Evolutionary conservation across 2,329 filamentous ascomycete species (phyloP).

Genomic region (Colletotrichum theobromicola): DNA sequence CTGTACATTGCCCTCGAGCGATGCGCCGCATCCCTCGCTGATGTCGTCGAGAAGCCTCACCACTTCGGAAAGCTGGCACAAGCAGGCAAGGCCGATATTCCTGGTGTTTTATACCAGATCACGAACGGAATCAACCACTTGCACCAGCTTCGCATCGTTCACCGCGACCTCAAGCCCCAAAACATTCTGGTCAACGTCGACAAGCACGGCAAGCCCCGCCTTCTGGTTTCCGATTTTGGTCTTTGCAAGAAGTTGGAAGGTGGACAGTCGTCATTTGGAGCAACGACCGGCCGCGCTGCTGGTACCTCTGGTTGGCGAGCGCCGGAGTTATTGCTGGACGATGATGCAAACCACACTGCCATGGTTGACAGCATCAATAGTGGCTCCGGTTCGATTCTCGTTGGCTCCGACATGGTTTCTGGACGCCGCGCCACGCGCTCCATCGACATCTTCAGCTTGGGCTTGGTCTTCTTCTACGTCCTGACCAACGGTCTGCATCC

Average conservation of each 20-base stretch:
- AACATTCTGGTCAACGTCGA: slow-evolving; percentile 89
- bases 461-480: slow-evolving; percentile 99
- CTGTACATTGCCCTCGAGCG: slow-evolving; percentile 95
- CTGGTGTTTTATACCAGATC: slow-evolving; percentile 84
- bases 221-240: slow-evolving; percentile 97
- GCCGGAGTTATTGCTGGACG: slow-evolving; percentile 86
- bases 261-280: slow-evolving; percentile 91
- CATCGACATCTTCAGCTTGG: slow-evolving; percentile 96
- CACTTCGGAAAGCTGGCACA: slow-evolving; percentile 72
- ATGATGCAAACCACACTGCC: slow-evolving; percentile 64
- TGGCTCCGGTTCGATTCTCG: slow-evolving; percentile 63
- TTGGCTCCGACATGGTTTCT: slow-evolving; percentile 61
- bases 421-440: slow-evolving; percentile 88
- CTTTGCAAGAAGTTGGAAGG: slow-evolving; percentile 97
- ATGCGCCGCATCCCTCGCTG: slow-evolving; percentile 91
- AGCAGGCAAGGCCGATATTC: slow-evolving; percentile 76
- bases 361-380: slow-evolving; percentile 63
- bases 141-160: slow-evolving; percentile 91
- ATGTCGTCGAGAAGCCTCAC: slow-evolving; percentile 81
- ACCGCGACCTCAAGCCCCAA: slow-evolving; percentile 96
- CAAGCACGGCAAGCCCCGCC: slow-evolving; percentile 73
- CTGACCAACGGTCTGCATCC: slow-evolving; percentile 90
- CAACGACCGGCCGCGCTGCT: slow-evolving; percentile 90
- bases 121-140: slow-evolving; percentile 88
- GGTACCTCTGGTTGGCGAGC: slow-evolving; percentile 97